These are phyloP conservation scores for Planoprotostelium fungivorum DNA, from an alignment of 78 protist genomes.

Conservation along the genomic window DNA sequence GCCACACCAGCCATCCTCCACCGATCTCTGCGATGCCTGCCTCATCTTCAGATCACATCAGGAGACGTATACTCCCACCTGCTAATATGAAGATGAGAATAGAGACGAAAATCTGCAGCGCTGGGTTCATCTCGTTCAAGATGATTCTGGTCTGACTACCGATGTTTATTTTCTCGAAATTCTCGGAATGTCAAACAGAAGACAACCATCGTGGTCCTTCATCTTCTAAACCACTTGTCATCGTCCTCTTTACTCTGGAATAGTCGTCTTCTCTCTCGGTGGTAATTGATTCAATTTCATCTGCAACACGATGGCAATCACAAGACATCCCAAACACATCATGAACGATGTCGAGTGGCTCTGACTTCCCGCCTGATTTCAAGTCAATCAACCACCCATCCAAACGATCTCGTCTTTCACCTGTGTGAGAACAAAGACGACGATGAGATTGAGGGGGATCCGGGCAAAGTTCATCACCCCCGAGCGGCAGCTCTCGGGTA, in stretches of 20 bases:
- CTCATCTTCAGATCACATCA: neutral
- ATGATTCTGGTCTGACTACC: too few species aligned
- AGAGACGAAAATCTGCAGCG: neutral
- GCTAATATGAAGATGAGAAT: neutral
- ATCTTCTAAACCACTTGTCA: too few species aligned
- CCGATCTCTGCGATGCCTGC: neutral
- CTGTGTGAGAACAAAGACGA: slow-evolving; percentile 49
- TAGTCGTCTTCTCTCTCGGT: too few species aligned
- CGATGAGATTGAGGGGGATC: slow-evolving; percentile 86
- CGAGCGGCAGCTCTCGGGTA: slow-evolving; percentile 83
- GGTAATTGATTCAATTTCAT: too few species aligned
- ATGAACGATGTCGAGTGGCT: neutral
- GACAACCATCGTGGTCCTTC: too few species aligned
- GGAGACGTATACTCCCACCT: neutral
- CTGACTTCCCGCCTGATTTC: neutral
- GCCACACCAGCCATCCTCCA: neutral
- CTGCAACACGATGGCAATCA: too few species aligned
- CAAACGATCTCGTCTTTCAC: neutral
- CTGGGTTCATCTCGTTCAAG: neutral
- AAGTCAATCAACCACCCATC: too few species aligned
- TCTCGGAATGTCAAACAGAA: too few species aligned
- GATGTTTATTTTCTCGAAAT: too few species aligned
- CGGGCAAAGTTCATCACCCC: slow-evolving; percentile 84
- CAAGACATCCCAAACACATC: neutral
- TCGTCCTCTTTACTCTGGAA: too few species aligned